Evolutionary conservation across 176 grass and related monocot species (phyloP).

Genomic region (Eleusine coracana): DNA sequence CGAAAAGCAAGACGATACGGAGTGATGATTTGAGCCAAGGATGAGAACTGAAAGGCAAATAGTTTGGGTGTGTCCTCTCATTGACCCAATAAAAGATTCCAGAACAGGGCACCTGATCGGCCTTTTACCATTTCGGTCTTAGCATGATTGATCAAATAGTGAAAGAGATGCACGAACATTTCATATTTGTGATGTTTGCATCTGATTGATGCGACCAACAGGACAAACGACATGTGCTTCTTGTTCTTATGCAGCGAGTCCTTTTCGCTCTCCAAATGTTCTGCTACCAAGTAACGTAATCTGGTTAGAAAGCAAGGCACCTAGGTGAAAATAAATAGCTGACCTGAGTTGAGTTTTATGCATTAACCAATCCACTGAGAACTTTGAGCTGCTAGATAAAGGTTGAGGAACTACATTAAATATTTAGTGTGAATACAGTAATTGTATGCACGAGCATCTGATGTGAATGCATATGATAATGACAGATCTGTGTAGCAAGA

Average conservation of each 20-base stretch:
- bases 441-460: slow-evolving; percentile 19
- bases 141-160: slow-evolving; percentile 47
- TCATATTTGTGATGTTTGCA: slow-evolving; percentile 23
- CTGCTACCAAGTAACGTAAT: neutral
- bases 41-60: neutral
- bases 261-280: slow-evolving; percentile 35
- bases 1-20: neutral
- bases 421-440: neutral
- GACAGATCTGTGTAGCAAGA: slow-evolving; percentile 24
- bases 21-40: neutral
- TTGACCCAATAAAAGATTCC: slow-evolving; percentile 42
- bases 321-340: slow-evolving; percentile 5
- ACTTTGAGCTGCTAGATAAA: slow-evolving; percentile 1
- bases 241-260: slow-evolving; percentile 33
- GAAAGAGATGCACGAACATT: slow-evolving; percentile 8
- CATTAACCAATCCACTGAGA: neutral
- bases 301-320: slow-evolving; percentile 23
- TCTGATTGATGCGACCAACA: slow-evolving; percentile 42
- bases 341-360: neutral
- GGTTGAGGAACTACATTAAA: slow-evolving; percentile 1
- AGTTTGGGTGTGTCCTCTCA: slow-evolving; percentile 16
- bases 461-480: slow-evolving; percentile 12
- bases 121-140: slow-evolving; percentile 54
- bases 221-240: slow-evolving; percentile 41
- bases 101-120: slow-evolving; percentile 14